Base-by-base conservation (phyloP, 2,329 filamentous ascomycete species). In the Exophiala sp. region DNA sequence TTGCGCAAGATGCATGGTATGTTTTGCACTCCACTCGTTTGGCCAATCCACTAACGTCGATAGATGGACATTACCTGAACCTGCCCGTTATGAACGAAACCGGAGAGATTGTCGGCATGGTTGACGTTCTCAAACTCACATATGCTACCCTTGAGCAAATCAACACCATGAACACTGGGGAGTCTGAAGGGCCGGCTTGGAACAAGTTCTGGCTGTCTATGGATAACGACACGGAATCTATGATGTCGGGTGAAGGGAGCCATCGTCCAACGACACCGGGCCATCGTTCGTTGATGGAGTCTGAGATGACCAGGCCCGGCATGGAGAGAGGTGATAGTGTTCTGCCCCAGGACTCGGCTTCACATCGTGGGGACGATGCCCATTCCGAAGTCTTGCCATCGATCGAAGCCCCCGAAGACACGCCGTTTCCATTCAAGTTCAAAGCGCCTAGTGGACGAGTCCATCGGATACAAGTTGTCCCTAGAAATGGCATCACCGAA, bases 151-250 rank as follows among this genome's bases (percentile, higher is more conserved):
- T 98, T 46, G 93, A 98, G 70, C 57, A 84, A 77, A 83, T 85
- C 65, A 97, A 97, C 74, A 89, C 88, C 52, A 97, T 98, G 84
- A 83, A 80, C 34, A 89, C 83, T 46, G 80, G 81, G 35, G 91
- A 95, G 65, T 88, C 82, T 61, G 93, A 98, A 70, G 93, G 93
- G 0, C 93, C 93, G 3, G 93, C 93, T 5, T 98, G 93, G 93
- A 97, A 96, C 75, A 98, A 97, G 70, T 98, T 98, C 73, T 98
- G 93, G 93, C 77, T 97, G 59, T 97, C 93, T 1, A 83, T 98
- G 62, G 82, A 97, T 68, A 82, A 94, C 62, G 91, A 95, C 67
- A 91, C 90, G 11, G 93, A 97, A 70, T 98, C 93, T 1, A 85
- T 95, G 78, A 83, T 97, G 68, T 98, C 93, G 52, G 93, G 90